phyloP scores from a whole-genome alignment of 2,329 filamentous ascomycete species.

The Stachybotrys chlorohalonatus region DNA sequence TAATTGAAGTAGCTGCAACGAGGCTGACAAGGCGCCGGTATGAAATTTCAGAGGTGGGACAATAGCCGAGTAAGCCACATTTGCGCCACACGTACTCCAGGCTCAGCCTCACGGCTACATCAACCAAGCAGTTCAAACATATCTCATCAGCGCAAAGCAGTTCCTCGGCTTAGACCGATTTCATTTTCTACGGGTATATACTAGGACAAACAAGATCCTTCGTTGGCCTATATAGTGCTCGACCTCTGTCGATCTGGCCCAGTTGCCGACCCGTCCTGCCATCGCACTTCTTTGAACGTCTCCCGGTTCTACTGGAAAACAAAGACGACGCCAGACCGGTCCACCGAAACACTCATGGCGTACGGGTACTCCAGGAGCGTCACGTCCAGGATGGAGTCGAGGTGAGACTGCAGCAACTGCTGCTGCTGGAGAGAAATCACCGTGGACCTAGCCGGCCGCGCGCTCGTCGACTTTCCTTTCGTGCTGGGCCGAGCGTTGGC shows the following conservation, averaged over 20 bases:
- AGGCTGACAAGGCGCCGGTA: slow-evolving; percentile 22
- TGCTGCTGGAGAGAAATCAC: slow-evolving; percentile 86
- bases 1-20: slow-evolving; percentile 7
- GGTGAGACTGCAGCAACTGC: slow-evolving; percentile 72
- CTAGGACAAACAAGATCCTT: neutral
- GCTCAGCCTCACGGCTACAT: neutral
- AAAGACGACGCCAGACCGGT: slow-evolving; percentile 83
- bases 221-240: neutral
- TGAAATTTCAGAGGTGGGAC: slow-evolving; percentile 15
- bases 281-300: slow-evolving; percentile 3
- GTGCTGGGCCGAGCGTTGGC: slow-evolving; percentile 19
- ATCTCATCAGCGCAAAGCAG: too few species aligned
- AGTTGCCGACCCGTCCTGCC: slow-evolving; percentile 2
- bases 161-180: too few species aligned
- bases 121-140: too few species aligned
- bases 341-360: slow-evolving; percentile 84
- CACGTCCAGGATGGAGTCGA: slow-evolving; percentile 83
- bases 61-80: slow-evolving; percentile 2
- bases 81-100: neutral
- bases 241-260: neutral
- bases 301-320: slow-evolving; percentile 50
- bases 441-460: slow-evolving; percentile 59
- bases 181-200: neutral
- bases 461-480: slow-evolving; percentile 18
- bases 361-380: slow-evolving; percentile 84